A percentile compares a stretch with the other conserved stretches of the same genome.
These are phyloP conservation scores for Lasiodiplodia gonubiensis DNA, from an alignment of 2,329 filamentous ascomycete species.

Conservation along the genomic window DNA sequence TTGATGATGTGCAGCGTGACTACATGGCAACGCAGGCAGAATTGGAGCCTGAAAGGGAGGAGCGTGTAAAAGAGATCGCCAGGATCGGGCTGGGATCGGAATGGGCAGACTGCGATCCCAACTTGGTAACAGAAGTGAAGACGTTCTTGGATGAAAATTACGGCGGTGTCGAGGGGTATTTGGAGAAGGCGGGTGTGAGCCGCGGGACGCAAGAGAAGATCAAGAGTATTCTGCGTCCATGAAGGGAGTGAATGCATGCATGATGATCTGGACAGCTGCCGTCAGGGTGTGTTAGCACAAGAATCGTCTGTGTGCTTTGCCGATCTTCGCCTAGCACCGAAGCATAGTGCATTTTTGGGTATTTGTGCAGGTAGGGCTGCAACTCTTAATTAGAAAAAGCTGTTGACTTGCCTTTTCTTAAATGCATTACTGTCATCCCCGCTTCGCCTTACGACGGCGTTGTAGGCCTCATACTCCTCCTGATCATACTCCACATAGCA, in stretches of 20 bases:
- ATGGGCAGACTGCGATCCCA: constrained; percentile 38
- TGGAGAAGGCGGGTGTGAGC: constrained; percentile 64
- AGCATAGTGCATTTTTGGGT: background rate
- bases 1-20: constrained; percentile 69
- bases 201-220: constrained; percentile 44
- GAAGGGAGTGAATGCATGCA: background rate
- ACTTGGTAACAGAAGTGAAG: constrained; percentile 67
- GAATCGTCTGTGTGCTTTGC: background rate
- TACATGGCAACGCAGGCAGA: constrained; percentile 70
- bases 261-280: background rate
- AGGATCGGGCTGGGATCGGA: constrained; percentile 74
- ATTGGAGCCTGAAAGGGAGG: constrained; percentile 65
- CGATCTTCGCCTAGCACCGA: background rate
- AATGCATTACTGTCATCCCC: background rate
- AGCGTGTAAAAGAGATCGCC: constrained; percentile 70
- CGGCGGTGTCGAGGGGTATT: constrained; percentile 70
- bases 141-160: constrained; percentile 65
- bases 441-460: background rate
- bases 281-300: background rate
- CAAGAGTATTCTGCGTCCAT: constrained; percentile 38
- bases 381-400: background rate
- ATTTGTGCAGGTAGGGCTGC: background rate
- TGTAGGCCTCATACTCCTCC: background rate
- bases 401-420: background rate
- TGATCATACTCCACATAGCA: background rate